These are phyloP conservation scores for Kazachstania africana DNA, from an alignment of 805 yeast genomes.

Conservation along the genomic window DNA sequence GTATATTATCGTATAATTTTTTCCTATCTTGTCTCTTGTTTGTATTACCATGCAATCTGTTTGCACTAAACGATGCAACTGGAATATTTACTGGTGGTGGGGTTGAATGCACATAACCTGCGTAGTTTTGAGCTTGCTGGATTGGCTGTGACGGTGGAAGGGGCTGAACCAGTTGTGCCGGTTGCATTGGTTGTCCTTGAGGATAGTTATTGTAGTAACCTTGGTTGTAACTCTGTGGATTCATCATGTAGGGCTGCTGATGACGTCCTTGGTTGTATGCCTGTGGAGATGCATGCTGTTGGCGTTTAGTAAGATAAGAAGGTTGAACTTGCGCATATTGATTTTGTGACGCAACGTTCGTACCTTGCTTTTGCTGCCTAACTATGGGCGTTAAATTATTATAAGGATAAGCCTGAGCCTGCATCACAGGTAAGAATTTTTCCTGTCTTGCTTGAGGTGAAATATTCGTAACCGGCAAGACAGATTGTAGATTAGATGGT, in stretches of 20 bases:
- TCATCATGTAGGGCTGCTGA: neutral
- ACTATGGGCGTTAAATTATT: neutral
- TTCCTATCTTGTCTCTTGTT: slow-evolving; percentile 37
- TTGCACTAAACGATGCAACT: slow-evolving; percentile 10
- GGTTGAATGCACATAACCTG: slow-evolving; percentile 3
- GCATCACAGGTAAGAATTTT: no score
- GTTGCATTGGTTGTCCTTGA: slow-evolving; percentile 1
- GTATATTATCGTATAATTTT: slow-evolving; percentile 49
- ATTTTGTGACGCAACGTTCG: no score
- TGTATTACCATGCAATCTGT: slow-evolving; percentile 34
- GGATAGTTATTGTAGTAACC: neutral
- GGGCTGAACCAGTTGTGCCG: slow-evolving; percentile 5
- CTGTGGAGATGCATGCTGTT: no score
- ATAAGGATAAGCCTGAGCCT: neutral
- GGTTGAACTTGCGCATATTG: no score
- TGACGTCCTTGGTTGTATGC: no score
- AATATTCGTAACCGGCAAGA: no score
- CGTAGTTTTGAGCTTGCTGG: slow-evolving; percentile 2
- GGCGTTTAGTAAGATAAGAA: no score
- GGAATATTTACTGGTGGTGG: slow-evolving; percentile 6
- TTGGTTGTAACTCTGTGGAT: neutral
- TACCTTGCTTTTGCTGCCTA: neutral
- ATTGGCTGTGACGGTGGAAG: neutral
- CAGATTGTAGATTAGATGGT: no score
- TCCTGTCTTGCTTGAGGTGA: no score